These are phyloP conservation scores for Tolypocladium tropicale DNA, from an alignment of 2,329 filamentous ascomycete genomes.

Conservation along the genomic window DNA sequence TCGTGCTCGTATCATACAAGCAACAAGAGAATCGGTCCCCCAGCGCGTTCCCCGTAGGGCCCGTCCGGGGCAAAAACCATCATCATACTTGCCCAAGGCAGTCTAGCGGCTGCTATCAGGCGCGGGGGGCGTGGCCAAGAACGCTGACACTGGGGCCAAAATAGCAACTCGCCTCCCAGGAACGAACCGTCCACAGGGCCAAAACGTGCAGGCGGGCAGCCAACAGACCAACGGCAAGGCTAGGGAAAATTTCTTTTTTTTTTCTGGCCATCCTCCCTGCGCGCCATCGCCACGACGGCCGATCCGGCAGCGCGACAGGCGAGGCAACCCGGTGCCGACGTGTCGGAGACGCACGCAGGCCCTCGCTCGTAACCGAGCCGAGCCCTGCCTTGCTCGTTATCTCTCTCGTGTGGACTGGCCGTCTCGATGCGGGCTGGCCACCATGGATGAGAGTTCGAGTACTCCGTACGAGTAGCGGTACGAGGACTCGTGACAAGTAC, in stretches of 20 bases:
- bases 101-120: conserved; percentile 1
- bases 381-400: no score
- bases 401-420: not conserved
- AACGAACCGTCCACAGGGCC: conserved; percentile 2
- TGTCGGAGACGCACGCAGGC: not conserved
- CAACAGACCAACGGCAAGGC: not conserved
- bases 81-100: conserved; percentile 2
- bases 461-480: no score
- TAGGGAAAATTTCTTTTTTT: no score
- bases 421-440: no score
- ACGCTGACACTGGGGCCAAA: not conserved
- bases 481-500: no score
- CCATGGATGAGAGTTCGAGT: no score
- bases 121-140: conserved; percentile 1
- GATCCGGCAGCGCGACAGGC: not conserved
- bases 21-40: not conserved
- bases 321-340: not conserved
- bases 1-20: no score
- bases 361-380: not conserved
- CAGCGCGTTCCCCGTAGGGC: not conserved
- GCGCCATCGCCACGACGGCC: not conserved
- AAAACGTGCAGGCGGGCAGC: no score
- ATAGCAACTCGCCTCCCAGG: conserved; percentile 1
- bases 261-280: no score
- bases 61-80: not conserved